Conservation (phyloP, 495 filamentous ascomycete genomes). For the Xylaria castorea region DNA sequence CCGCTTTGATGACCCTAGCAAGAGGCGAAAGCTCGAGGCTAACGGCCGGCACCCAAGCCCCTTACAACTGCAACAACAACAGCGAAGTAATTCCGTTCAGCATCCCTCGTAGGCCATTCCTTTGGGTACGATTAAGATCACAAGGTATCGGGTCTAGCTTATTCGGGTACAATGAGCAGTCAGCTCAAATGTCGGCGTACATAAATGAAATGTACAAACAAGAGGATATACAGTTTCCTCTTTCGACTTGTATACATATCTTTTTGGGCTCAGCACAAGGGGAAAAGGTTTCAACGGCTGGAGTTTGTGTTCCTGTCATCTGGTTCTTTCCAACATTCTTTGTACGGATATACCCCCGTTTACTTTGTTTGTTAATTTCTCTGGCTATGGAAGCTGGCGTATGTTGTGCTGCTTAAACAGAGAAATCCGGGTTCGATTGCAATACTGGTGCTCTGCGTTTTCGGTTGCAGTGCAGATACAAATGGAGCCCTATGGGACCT, state of each 20-base stretch:
- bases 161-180: not conserved
- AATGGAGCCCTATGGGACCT: not conserved
- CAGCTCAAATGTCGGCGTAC: not conserved
- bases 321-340: not conserved
- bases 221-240: not conserved
- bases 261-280: not conserved
- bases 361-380: not conserved
- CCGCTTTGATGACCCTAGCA: constrained; percentile 15
- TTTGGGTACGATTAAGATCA: not conserved
- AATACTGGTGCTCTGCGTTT: not conserved
- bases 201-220: not conserved
- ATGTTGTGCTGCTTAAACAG: not conserved
- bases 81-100: not conserved
- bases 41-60: constrained; percentile 17
- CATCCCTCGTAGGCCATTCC: not conserved
- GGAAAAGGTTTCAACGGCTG: not conserved
- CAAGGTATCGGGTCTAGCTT: not conserved
- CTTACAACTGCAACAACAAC: constrained; percentile 1
- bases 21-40: constrained; percentile 20
- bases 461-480: not conserved
- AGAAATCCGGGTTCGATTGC: not conserved
- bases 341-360: constrained; percentile 17
- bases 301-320: not conserved
- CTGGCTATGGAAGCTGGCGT: not conserved
- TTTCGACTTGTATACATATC: not conserved